Evolutionary conservation across 2,329 filamentous ascomycete species (phyloP), one percentile per base, ranked within the genome.

Genomic region (Spiromastix sp.): DNA sequence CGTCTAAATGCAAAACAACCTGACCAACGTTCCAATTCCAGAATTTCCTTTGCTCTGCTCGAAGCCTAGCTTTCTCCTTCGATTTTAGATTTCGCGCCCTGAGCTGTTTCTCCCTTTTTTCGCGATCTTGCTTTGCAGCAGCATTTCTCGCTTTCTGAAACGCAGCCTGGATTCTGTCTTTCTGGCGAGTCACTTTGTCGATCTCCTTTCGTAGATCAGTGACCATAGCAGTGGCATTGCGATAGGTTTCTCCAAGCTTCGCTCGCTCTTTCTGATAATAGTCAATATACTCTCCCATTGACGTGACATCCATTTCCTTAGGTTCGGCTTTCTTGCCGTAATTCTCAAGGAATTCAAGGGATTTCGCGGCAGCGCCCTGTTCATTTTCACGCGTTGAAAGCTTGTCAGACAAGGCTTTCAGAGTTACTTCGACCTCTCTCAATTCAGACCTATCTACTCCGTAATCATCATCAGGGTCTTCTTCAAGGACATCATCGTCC

Each of bases 1-100:
- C 48, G 39, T 63, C 60, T 7, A 63, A 43, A 15, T 52, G 49
- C 16, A 65, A 41, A 5, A 53, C 46, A 15, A 66, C 48, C 28
- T 56, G 49, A 4, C 57, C 54, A 2, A 61, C 51, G 12, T 50
- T 50, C 34, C 45, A 43, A 8, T 59, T 51, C 49, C 55, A 63
- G 36, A 64, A 66, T 30, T 42, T 44, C 13, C 47, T 37, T 16
- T 52, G 44, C 40, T 66, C 63, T 4, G 48, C 37, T 24, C 46
- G 50, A 16, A 48, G 32, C 12, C 49, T 44, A 15, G 47, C 32
- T 20, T 54, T 46, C 41, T 66, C 61, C 5, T 48, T 39, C 22
- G 47, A 38, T 37, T 48, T 48, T 31, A 51, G 52, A 13, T 46
- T 42, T 21, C 43, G 50, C 32, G 47, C 46, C 38, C 51, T 52